Evolutionary conservation across 2,329 filamentous ascomycete species (phyloP), one percentile per base, ranked within the genome.

Genomic region (Diaporthe vexans): DNA sequence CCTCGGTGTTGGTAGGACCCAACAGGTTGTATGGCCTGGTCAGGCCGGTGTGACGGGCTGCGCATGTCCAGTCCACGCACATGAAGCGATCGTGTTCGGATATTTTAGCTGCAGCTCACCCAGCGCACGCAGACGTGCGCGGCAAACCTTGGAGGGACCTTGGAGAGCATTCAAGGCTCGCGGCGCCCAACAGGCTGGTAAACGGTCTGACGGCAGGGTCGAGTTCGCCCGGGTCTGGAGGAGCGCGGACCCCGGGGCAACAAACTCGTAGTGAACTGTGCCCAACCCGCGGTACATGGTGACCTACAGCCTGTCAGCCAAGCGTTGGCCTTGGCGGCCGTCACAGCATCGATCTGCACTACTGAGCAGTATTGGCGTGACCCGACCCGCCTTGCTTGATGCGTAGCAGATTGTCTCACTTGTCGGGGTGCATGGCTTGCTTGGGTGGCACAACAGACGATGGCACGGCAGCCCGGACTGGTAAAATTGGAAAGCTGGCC

Each of bases 91-190:
- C 61, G 43, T 52, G 10, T 35, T 68, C 29, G 59, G 46, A n/a
- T 59, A 43, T 57, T 63, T 73, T 56, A 54, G 51, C 59, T 73
- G 58, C 59, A 58, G 26, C 37, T 13, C 46, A 24, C 26, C 70
- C 21, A 26, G 48, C 24, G 24, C 35, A 57, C 40, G 29, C 37
- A 61, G 13, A 19, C 24, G 65, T 63, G 70, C 37, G 46, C 21
- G 63, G 48, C 70, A 29, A 72, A 57, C 26, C 29, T 29, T 29
- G 2, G 29, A 29, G 29, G 57, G 68, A 57, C 29, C 29, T 8
- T 56, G 56, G 68, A 58, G 58, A 33, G 35, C n/a, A 61, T 21
- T 33, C 46, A 56, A 24, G 63, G 33, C 59, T 54, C 15, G 58
- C 67, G 52, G 46, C 40, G 13, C 37, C 37, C 37, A 33, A 33